phyloP scores from a whole-genome alignment of 192 early-diverging fungal species.

The Coemansia javaensis region DNA sequence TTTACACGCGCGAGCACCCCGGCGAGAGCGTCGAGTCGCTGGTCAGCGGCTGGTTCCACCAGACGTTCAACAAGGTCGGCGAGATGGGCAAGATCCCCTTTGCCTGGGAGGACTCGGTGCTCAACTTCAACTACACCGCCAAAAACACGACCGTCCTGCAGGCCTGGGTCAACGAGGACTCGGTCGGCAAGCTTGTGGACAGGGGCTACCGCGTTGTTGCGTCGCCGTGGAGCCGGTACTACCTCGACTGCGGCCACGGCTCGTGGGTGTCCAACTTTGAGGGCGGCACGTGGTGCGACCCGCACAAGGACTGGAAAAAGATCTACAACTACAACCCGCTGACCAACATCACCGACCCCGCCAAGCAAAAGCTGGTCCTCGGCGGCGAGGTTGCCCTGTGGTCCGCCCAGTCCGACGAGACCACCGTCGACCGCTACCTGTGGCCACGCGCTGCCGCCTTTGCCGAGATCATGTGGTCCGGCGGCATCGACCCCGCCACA shows the following conservation, averaged over 20 bases:
- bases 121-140: constrained; percentile 50
- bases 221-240: constrained; percentile 58
- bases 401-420: constrained; percentile 62
- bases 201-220: constrained; percentile 62
- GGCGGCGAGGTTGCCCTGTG: constrained; percentile 66
- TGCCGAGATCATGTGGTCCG: constrained; percentile 69
- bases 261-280: constrained; percentile 66
- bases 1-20: constrained; percentile 44
- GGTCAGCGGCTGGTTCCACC: constrained; percentile 24
- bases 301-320: constrained; percentile 68
- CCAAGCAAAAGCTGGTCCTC: constrained; percentile 57
- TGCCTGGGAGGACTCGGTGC: constrained; percentile 69
- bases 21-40: constrained; percentile 43
- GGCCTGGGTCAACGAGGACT: constrained; percentile 61
- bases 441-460: constrained; percentile 69
- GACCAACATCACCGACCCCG: constrained; percentile 50
- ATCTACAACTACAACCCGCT: constrained; percentile 63
- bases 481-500: constrained; percentile 50
- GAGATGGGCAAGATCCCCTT: constrained; percentile 61
- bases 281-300: constrained; percentile 65
- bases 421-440: constrained; percentile 55
- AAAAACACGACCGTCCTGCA: constrained; percentile 62
- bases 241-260: constrained; percentile 71
- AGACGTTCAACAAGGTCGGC: constrained; percentile 46
- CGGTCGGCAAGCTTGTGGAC: constrained; percentile 51